Evolutionary conservation across 208 protist genomes (phyloP).

Genomic region (Trypanosomatidae sp.): DNA sequence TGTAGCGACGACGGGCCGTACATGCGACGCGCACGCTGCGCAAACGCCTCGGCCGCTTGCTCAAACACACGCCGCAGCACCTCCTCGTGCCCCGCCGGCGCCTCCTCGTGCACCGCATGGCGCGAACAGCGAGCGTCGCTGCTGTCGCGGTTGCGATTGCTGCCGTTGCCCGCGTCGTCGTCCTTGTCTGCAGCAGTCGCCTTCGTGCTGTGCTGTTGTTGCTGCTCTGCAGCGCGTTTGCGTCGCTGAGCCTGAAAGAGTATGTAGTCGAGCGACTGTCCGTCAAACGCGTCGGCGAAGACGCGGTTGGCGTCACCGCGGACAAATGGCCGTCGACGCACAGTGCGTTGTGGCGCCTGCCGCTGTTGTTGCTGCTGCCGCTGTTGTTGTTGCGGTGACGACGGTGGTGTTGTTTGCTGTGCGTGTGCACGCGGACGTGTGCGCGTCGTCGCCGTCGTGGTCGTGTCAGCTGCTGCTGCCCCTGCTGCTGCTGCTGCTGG

Average conservation of each 20-base stretch:
- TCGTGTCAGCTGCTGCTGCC: background rate
- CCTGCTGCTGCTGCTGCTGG: background rate
- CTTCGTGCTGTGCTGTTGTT: background rate
- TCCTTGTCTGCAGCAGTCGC: background rate
- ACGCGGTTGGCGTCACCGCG: conserved; percentile 70
- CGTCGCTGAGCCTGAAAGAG: conserved; percentile 59
- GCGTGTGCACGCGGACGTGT: background rate
- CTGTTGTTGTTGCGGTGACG: background rate
- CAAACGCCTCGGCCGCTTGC: conserved; percentile 37
- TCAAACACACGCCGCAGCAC: conserved; percentile 42
- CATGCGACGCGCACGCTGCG: conserved; percentile 18
- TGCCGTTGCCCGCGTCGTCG: background rate
- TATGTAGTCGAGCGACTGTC: conserved; percentile 69
- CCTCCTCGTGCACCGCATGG: background rate
- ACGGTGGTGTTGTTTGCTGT: background rate
- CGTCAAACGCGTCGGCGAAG: conserved; percentile 74
- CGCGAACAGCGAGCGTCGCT: background rate
- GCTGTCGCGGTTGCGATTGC: background rate
- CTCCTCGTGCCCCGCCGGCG: conserved; percentile 23
- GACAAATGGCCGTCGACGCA: conserved; percentile 31
- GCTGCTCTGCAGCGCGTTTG: conserved; percentile 7
- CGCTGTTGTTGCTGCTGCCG: conserved; percentile 1
- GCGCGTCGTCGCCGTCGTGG: background rate
- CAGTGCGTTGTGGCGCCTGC: background rate
- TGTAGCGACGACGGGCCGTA: conserved; percentile 44